A percentile compares a stretch with the other conserved stretches of the same genome.
Evolutionary conservation across 768 basidiomycete genomes (phyloP).

Genomic region (Russula griseocarnosa): DNA sequence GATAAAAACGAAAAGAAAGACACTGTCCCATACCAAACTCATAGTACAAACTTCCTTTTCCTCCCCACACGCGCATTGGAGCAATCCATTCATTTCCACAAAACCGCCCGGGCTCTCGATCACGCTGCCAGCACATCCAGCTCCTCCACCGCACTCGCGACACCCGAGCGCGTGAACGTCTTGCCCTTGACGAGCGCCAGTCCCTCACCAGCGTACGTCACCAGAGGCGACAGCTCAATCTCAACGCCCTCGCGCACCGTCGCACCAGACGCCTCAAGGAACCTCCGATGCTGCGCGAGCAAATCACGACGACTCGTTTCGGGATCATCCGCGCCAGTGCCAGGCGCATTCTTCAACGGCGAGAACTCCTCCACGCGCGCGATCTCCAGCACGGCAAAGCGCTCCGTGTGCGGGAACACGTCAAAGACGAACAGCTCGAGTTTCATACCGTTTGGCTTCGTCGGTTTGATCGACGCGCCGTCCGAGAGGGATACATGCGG

Average conservation of each 20-base stretch:
- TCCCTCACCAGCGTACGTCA: constrained; percentile 92
- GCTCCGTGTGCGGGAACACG: constrained; percentile 88
- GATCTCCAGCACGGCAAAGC: constrained; percentile 86
- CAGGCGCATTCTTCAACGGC: constrained; percentile 96
- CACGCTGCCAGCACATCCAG: constrained; percentile 59
- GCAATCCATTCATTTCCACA: background rate
- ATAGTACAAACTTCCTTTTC: background rate
- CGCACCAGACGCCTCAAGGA: constrained; percentile 78
- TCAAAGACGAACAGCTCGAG: constrained; percentile 98
- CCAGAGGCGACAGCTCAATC: constrained; percentile 85
- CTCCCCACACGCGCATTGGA: background rate
- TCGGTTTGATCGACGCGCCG: constrained; percentile 71
- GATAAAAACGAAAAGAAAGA: background rate
- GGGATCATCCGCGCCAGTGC: constrained; percentile 84
- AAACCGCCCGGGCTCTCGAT: background rate
- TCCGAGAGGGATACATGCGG: constrained; percentile 67
- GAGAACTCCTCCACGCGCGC: constrained; percentile 88
- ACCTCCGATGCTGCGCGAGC: constrained; percentile 80
- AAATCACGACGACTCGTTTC: constrained; percentile 88
- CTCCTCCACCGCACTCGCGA: constrained; percentile 61
- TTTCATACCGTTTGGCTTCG: constrained; percentile 97
- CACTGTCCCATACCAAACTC: background rate
- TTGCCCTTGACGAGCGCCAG: constrained; percentile 74
- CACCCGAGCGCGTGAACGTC: constrained; percentile 70
- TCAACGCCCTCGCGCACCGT: constrained; percentile 66